phyloP scores from a whole-genome alignment of 73 alveolate genomes.

The Tetrahymena elliotti region DNA sequence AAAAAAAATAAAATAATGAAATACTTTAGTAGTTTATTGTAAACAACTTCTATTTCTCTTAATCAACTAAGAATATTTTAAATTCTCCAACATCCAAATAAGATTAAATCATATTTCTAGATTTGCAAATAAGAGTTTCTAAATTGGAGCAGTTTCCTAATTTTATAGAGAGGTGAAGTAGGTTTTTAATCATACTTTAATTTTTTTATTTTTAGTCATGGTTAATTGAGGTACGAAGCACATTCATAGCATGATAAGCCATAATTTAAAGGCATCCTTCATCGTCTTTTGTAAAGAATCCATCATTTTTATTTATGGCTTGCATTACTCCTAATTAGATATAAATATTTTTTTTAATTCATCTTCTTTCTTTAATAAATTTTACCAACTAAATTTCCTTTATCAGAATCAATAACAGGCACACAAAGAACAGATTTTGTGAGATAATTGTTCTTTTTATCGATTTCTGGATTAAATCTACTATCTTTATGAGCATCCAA shows the following conservation, averaged over 20 bases:
- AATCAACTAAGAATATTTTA: conserved; percentile 17
- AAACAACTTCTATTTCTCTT: conserved; percentile 17
- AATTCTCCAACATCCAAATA: conserved; percentile 10
- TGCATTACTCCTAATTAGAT: conserved; percentile 19
- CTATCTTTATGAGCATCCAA: conserved; percentile 58
- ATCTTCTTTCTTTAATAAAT: neutral
- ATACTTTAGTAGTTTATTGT: neutral
- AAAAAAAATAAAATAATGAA: neutral
- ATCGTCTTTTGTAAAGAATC: conserved; percentile 51
- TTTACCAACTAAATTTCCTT: conserved; percentile 1
- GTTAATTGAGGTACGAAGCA: conserved; percentile 10
- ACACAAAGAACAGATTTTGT: conserved; percentile 54
- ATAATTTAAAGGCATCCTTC: conserved; percentile 20
- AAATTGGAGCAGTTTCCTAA: neutral
- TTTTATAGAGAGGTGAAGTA: neutral
- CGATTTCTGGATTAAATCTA: conserved; percentile 55
- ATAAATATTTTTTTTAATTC: neutral
- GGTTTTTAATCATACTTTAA: conserved; percentile 18
- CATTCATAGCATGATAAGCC: conserved; percentile 26
- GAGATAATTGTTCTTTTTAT: conserved; percentile 45
- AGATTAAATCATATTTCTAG: neutral
- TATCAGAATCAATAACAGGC: conserved; percentile 51
- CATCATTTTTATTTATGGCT: conserved; percentile 48
- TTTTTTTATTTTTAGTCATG: conserved; percentile 16
- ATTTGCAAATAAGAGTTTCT: neutral